phyloP scores from a whole-genome alignment of 768 basidiomycete species.

The Pleurotus platypus region DNA sequence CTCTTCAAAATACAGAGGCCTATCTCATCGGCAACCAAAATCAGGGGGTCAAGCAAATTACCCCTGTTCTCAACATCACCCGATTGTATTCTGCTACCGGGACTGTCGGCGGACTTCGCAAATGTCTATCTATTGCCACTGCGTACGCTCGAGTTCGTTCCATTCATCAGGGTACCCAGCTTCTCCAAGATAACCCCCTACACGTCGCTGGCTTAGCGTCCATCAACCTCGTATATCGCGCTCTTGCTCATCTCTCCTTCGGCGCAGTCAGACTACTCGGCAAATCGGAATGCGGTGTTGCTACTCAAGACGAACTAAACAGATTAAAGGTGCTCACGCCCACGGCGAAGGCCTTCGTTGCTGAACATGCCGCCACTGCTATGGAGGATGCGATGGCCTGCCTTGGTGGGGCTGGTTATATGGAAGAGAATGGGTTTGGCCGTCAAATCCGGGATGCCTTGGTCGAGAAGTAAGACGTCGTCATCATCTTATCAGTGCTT shows the following conservation, averaged over 20 bases:
- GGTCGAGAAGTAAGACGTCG: slow-evolving; percentile 54
- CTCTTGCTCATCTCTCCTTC: slow-evolving; percentile 60
- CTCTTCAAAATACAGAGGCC: slow-evolving; percentile 52
- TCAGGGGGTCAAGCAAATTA: slow-evolving; percentile 62
- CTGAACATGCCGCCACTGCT: slow-evolving; percentile 57
- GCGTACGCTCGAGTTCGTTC: slow-evolving; percentile 59
- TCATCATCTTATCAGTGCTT: background rate
- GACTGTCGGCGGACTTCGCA: slow-evolving; percentile 54
- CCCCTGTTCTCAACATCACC: slow-evolving; percentile 75
- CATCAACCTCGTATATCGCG: slow-evolving; percentile 60
- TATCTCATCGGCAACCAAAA: slow-evolving; percentile 59
- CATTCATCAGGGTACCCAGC: slow-evolving; percentile 45
- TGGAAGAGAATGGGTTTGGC: slow-evolving; percentile 77
- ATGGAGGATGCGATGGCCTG: slow-evolving; percentile 76
- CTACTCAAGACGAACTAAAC: slow-evolving; percentile 42
- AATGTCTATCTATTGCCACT: slow-evolving; percentile 61
- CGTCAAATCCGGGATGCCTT: slow-evolving; percentile 61
- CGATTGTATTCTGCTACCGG: slow-evolving; percentile 62
- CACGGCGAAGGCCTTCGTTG: slow-evolving; percentile 65
- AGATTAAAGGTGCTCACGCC: slow-evolving; percentile 66
- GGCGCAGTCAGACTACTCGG: slow-evolving; percentile 59
- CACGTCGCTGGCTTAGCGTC: slow-evolving; percentile 66
- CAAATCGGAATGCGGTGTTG: slow-evolving; percentile 53
- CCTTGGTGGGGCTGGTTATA: slow-evolving; percentile 77
- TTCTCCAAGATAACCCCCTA: slow-evolving; percentile 51